Evolutionary conservation across 345 rosid genomes (phyloP), one percentile per base, ranked within the genome.

Genomic region (Kandelia obovata): DNA sequence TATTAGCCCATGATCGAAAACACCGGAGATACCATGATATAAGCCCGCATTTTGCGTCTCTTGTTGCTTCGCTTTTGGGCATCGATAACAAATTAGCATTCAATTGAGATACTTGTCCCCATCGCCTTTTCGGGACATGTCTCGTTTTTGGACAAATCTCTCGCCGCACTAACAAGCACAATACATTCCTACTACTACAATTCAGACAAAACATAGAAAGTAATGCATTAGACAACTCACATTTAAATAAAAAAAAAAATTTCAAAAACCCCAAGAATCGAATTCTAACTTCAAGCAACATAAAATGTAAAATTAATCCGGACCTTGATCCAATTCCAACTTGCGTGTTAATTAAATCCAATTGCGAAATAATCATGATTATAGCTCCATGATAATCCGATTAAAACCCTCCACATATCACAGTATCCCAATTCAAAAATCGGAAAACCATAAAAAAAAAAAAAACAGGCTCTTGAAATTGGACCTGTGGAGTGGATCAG

Each of bases 61-160:
- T 82, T n/a, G 62, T 78, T 19, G 85, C 81, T 68, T 83, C 84
- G 34, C 71, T 51, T 60, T 71, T 80, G 21, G 85, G 73, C 53
- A 61, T 74, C 46, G 67, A 68, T 8, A 71, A 61, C 2, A 83
- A 80, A 80, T 69, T 72, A 53, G 67, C n/a, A 70, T 43, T 63
- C 73, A 70, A 67, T 49, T 66, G 81, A 21, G 83, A 73, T 69
- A 77, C 77, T 62, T 79, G 85, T 65, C 85, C 82, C 91, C 92
- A 88, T 28, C 80, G 78, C 74, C 82, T 83, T 78, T 80, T 85
- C 0, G 88, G 82, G 34, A 83, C 80, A 66, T 77, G 90, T 57
- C 85, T 89, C 8, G 84, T 74, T 56, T 72, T 81, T 4, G 95
- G 92, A 49, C 86, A 80, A 62, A 87, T 75, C 82, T 90, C 98